Base-by-base conservation (phyloP, 345 rosid genomes). In the Isatis tinctoria region DNA sequence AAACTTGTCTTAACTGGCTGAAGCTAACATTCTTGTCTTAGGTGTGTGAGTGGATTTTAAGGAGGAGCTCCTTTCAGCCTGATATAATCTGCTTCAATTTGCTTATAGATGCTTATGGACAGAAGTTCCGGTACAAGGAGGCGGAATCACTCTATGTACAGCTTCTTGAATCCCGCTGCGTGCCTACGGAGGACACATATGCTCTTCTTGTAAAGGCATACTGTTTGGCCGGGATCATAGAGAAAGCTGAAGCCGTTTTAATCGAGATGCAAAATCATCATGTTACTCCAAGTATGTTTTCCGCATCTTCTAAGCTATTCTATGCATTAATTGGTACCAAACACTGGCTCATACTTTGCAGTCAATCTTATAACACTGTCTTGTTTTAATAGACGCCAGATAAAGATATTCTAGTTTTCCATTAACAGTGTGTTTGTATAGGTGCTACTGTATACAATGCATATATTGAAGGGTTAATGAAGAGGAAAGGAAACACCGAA, bases 101-200 rank as follows among this genome's bases (percentile, higher is more conserved):
- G 75, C 90, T 93, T 52, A 88, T 93, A 69, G 98, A 93, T 74
- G 90, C 94, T 22, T 91, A 89, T n/a, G 97, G 96, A 47, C 88
- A 78, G 66, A 87, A 87, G 64, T 81, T 84, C n/a, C 81, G 67
- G 36, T 70, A 77, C 78, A 82, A 85, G 80, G 88, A 91, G 72
- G 94, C 93, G 0, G 97, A 93, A 75, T 76, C 80, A 16, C 75
- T 78, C 8, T 93, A 91, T 77, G 81, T 91, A 57, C 87, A 87
- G 48, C 96, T 93, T 80, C 78, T 85, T 60, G 91, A 89, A 67
- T 85, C 94, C 11, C 87, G 82, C 54, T 91, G 97, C 28, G 77
- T 89, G 45, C 98, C 97, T 44, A 93, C 93, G 0, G 97, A 93
- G 77, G 92, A 91, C 58, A 93, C 98, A 48, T 93, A 91, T 47